phyloP scores from a whole-genome alignment of 805 yeast species.

The Metschnikowia arizonensis region DNA sequence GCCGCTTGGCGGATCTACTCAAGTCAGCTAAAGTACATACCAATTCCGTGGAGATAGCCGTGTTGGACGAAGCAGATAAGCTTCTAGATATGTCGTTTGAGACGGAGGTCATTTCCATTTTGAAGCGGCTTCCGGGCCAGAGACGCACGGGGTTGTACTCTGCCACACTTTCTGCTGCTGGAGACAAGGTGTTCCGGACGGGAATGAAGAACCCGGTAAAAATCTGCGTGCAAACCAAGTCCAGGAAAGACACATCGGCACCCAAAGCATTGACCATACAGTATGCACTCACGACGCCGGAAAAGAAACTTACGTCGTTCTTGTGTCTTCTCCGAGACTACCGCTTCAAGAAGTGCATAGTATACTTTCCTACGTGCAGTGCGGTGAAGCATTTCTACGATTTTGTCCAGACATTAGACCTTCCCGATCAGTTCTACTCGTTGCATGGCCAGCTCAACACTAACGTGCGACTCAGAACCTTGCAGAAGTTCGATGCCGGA shows the following conservation, averaged over 20 bases:
- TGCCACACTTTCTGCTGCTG: conserved; percentile 86
- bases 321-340: conserved; percentile 49
- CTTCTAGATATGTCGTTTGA: conserved; percentile 75
- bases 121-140: conserved; percentile 77
- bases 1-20: conserved; percentile 75
- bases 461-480: conserved; percentile 69
- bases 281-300: conserved; percentile 58
- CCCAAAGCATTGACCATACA: conserved; percentile 65
- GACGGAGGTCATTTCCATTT: conserved; percentile 61
- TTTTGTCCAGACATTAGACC: conserved; percentile 40
- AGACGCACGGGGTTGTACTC: conserved; percentile 91
- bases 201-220: conserved; percentile 94
- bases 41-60: conserved; percentile 62
- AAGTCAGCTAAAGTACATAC: conserved; percentile 56
- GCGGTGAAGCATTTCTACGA: conserved; percentile 75
- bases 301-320: conserved; percentile 55
- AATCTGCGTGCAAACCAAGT: conserved; percentile 63
- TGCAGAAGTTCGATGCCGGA: conserved; percentile 54
- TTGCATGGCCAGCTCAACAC: conserved; percentile 91
- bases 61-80: conserved; percentile 92
- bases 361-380: conserved; percentile 87
- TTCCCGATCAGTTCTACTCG: conserved; percentile 48
- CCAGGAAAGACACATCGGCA: conserved; percentile 28
- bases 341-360: conserved; percentile 75
- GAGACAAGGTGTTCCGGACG: conserved; percentile 70